Conservation (phyloP, 345 rosid species). For the Eucalyptus caleyi region DNA sequence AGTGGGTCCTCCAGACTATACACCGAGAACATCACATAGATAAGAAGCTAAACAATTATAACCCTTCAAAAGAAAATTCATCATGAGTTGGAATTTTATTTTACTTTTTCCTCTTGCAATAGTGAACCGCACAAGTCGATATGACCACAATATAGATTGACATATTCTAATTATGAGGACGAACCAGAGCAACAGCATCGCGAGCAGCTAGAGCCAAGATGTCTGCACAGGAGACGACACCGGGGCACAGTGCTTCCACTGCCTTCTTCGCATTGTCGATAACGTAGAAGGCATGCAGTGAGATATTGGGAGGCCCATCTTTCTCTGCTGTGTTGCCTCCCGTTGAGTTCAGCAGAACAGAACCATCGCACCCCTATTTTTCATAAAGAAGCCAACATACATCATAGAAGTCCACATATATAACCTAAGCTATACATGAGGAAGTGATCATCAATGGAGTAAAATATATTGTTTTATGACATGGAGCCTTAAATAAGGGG, state of each 20-base stretch:
- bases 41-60: neutral
- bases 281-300: slow-evolving; percentile 80
- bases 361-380: slow-evolving; percentile 77
- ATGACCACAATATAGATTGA: neutral
- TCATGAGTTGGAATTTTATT: neutral
- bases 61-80: neutral
- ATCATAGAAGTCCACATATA: neutral
- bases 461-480: neutral
- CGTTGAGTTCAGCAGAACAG: slow-evolving; percentile 61
- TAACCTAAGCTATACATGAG: neutral
- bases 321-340: slow-evolving; percentile 69
- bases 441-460: neutral
- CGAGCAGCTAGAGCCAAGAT: slow-evolving; percentile 80
- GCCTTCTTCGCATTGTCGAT: slow-evolving; percentile 75
- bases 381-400: neutral
- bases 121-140: neutral
- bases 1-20: slow-evolving; percentile 81
- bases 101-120: neutral
- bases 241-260: slow-evolving; percentile 64
- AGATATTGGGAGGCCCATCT: slow-evolving; percentile 86
- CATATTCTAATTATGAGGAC: neutral
- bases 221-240: slow-evolving; percentile 85
- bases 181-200: slow-evolving; percentile 68
- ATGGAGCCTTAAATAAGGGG: neutral
- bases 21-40: neutral